phyloP scores from a whole-genome alignment of 345 rosid genomes.

The rapeseed (Brassica napus) region Da-Ae NC_063450.1:44047501-44048000 shows the following conservation, averaged over 20 bases:
- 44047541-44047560: conserved; percentile 80
- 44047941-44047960: conserved; percentile 65
- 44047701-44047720: conserved; percentile 63
- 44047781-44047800: conserved; percentile 96
- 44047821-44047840: conserved; percentile 79
- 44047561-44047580: conserved; percentile 80
- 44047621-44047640: conserved; percentile 94
- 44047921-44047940: conserved; percentile 81
- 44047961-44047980: conserved; percentile 34
- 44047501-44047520: conserved; percentile 87
- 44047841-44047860: conserved; percentile 91
- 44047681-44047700: conserved; percentile 85
- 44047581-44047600: conserved; percentile 95
- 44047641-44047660: conserved; percentile 85
- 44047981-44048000: conserved; percentile 24
- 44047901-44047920: conserved; percentile 68
- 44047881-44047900: conserved; percentile 70
- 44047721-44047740: conserved; percentile 80
- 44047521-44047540: conserved; percentile 85
- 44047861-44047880: conserved; percentile 73
- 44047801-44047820: conserved; percentile 85
- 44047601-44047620: conserved; percentile 83
- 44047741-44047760: conserved; percentile 94
- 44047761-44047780: conserved; percentile 98
- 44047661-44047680: conserved; percentile 88